phyloP scores from a whole-genome alignment of 1,139 yeast genomes.

The Geotrichum citri-aurantii region DNA sequence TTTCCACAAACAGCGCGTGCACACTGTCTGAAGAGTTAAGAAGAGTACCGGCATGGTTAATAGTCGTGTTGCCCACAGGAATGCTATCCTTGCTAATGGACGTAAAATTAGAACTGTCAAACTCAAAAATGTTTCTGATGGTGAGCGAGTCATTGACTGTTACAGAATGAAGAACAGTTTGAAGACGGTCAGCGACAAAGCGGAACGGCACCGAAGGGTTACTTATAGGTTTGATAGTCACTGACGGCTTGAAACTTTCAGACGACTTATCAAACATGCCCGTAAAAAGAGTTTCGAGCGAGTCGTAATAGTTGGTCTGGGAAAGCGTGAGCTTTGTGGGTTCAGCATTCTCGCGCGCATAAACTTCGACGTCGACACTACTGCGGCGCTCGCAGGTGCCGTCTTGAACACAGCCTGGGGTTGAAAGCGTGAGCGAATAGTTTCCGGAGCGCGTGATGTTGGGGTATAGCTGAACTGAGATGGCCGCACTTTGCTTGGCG shows the following conservation, averaged over 20 bases:
- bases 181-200: constrained; percentile 70
- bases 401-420: constrained; percentile 81
- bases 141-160: constrained; percentile 38
- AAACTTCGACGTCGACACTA: constrained; percentile 67
- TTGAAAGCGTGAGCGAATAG: constrained; percentile 63
- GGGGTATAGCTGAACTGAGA: constrained; percentile 60
- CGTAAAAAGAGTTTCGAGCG: constrained; percentile 68
- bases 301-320: constrained; percentile 73
- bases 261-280: constrained; percentile 59
- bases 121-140: constrained; percentile 78
- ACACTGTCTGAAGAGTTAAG: constrained; percentile 19
- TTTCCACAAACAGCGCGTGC: constrained; percentile 10
- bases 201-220: constrained; percentile 41
- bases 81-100: constrained; percentile 20
- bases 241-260: constrained; percentile 43
- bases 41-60: constrained; percentile 53
- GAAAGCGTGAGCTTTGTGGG: constrained; percentile 46
- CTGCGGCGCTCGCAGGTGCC: constrained; percentile 66
- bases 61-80: constrained; percentile 60
- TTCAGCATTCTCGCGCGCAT: constrained; percentile 30
- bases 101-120: constrained; percentile 64
- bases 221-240: constrained; percentile 37
- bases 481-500: constrained; percentile 32
- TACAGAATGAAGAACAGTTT: constrained; percentile 46
- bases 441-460: constrained; percentile 69